These are phyloP conservation scores for Picea sitchensis DNA, from an alignment of 75 land plant species.

Conservation along the genomic window DNA sequence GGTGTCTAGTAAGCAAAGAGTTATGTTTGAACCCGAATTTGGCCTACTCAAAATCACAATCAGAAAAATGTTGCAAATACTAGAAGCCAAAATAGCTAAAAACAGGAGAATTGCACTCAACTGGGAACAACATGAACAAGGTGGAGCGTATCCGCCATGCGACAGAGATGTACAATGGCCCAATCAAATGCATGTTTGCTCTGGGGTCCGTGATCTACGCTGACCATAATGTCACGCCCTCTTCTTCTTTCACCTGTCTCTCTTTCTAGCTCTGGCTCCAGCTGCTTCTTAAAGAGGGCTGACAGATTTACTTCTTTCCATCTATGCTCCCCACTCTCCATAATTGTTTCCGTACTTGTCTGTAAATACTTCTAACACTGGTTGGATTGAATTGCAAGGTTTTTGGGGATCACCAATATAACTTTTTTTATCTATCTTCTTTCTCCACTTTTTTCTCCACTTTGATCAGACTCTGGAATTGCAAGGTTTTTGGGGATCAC, in stretches of 20 bases:
- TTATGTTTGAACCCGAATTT: too few relatives aligned
- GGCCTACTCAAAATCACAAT: too few relatives aligned
- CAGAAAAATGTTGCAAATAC: too few relatives aligned
- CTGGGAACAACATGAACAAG: constrained; percentile 75
- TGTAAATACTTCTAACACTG: too few relatives aligned
- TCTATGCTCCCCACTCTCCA: constrained; percentile 34
- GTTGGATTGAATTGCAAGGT: too few relatives aligned
- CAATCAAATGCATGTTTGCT: constrained; percentile 87
- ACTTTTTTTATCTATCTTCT: too few relatives aligned
- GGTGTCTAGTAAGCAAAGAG: too few relatives aligned
- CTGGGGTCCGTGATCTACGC: constrained; percentile 73
- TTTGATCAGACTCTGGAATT: too few relatives aligned
- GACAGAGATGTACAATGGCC: constrained; percentile 72
- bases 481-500: too few relatives aligned
- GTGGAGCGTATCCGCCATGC: constrained; percentile 83
- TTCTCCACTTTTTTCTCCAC: too few relatives aligned
- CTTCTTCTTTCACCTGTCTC: constrained; percentile 66
- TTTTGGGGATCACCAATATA: too few relatives aligned
- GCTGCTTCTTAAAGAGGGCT: constrained; percentile 21
- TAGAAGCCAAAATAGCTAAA: too few relatives aligned
- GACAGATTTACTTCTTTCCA: constrained; percentile 48
- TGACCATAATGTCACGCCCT: constrained; percentile 68
- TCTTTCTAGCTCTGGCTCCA: constrained; percentile 55
- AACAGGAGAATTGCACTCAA: neutral
- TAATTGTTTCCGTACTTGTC: neutral